Percentiles rank a stretch among this genome's conserved stretches.
Conservation (phyloP, 2,329 filamentous ascomycete species). For the Exophiala alcalophila region DNA sequence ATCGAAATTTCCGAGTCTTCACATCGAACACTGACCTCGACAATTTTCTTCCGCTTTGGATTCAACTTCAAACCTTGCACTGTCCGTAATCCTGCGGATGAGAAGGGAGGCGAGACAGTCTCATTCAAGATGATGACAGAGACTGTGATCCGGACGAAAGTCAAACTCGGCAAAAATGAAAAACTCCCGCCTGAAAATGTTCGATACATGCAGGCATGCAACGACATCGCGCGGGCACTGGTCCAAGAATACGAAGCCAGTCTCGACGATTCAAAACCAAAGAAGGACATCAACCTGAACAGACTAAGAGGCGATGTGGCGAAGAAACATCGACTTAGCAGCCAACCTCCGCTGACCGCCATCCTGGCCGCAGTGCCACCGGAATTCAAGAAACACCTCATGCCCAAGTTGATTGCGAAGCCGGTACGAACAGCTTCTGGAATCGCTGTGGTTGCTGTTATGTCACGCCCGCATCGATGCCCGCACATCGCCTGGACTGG, state of each 20-base stretch:
- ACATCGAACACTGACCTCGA: background rate
- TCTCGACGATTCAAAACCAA: conserved; percentile 67
- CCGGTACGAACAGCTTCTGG: conserved; percentile 94
- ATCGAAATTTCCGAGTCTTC: conserved; percentile 11
- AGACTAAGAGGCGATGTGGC: conserved; percentile 78
- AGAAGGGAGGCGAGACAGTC: no score
- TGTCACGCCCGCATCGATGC: conserved; percentile 98
- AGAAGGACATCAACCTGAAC: conserved; percentile 91
- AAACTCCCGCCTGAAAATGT: conserved; percentile 90
- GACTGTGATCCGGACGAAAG: conserved; percentile 52
- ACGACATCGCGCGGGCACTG: conserved; percentile 87
- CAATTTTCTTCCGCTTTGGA: background rate
- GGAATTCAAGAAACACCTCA: conserved; percentile 98
- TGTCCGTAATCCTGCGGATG: background rate
- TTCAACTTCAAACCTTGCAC: conserved; percentile 1
- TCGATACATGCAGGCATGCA: conserved; percentile 87
- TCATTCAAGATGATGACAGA: conserved; percentile 58
- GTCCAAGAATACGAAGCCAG: conserved; percentile 90
- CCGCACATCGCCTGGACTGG: conserved; percentile 92
- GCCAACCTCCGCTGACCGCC: conserved; percentile 85
- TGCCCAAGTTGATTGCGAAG: conserved; percentile 94
- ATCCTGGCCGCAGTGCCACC: conserved; percentile 99
- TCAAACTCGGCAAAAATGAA: conserved; percentile 62
- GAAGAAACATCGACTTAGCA: conserved; percentile 87
- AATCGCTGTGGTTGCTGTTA: conserved; percentile 96